Percentiles rank a stretch among this genome's conserved stretches.
phyloP scores from a whole-genome alignment of 1,284 basidiomycete species.

The Sanghuangporus weigelae region DNA sequence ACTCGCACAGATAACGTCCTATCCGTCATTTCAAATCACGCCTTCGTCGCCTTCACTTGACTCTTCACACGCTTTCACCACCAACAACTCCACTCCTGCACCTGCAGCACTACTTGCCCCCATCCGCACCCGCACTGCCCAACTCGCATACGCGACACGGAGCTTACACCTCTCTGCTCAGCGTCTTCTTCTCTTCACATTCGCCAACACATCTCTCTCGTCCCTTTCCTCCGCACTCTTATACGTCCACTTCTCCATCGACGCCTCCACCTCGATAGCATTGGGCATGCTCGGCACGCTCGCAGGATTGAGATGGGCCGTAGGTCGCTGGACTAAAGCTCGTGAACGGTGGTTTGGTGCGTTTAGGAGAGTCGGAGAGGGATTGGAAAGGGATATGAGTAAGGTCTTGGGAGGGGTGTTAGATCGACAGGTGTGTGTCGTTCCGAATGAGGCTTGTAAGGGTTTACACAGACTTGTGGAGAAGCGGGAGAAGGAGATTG shows the following conservation, averaged over 20 bases:
- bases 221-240: conserved; percentile 39
- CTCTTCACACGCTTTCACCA: conserved; percentile 41
- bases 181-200: conserved; percentile 46
- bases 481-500: conserved; percentile 39
- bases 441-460: conserved; percentile 28
- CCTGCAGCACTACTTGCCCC: conserved; percentile 49
- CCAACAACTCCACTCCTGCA: conserved; percentile 38
- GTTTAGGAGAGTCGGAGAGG: conserved; percentile 62
- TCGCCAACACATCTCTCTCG: conserved; percentile 28
- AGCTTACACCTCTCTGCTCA: conserved; percentile 67
- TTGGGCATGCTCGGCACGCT: conserved; percentile 52
- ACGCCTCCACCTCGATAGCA: conserved; percentile 56
- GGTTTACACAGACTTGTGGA: conserved; percentile 39
- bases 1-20: conserved; percentile 50
- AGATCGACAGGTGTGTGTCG: conserved; percentile 36
- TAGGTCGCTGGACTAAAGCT: conserved; percentile 66
- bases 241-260: conserved; percentile 38
- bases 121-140: conserved; percentile 48
- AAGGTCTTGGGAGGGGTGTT: conserved; percentile 46
- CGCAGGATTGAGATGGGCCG: conserved; percentile 57
- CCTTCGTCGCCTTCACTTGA: conserved; percentile 39
- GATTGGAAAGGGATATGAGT: conserved; percentile 68
- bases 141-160: conserved; percentile 59
- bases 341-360: conserved; percentile 72
- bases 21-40: conserved; percentile 45